phyloP scores from a whole-genome alignment of 1,284 basidiomycete species.

The Lentinula novae-zelandiae region DNA sequence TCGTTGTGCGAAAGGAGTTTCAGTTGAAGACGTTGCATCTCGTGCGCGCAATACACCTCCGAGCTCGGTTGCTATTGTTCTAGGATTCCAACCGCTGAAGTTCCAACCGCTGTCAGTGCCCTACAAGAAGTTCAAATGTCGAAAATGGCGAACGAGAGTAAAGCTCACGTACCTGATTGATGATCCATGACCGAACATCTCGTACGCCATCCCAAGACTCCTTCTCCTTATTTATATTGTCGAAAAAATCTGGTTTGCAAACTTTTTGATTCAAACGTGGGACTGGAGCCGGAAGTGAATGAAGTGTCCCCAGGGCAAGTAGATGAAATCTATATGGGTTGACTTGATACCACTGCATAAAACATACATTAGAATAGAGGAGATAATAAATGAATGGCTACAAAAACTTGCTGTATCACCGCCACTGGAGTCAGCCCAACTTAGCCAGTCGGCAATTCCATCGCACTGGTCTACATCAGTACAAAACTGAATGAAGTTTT shows the following conservation, averaged over 20 bases:
- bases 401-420: slow-evolving; percentile 63
- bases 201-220: slow-evolving; percentile 55
- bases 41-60: slow-evolving; percentile 56
- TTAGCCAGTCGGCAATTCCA: slow-evolving; percentile 73
- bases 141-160: neutral
- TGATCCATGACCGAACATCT: slow-evolving; percentile 57
- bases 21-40: slow-evolving; percentile 18
- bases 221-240: slow-evolving; percentile 47
- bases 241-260: slow-evolving; percentile 74
- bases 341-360: slow-evolving; percentile 64
- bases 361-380: neutral
- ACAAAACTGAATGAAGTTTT: slow-evolving; percentile 89
- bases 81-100: slow-evolving; percentile 49
- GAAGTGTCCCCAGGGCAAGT: slow-evolving; percentile 72
- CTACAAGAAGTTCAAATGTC: slow-evolving; percentile 1
- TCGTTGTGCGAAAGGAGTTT: slow-evolving; percentile 14
- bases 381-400: slow-evolving; percentile 8
- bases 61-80: slow-evolving; percentile 52
- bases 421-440: slow-evolving; percentile 74
- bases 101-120: slow-evolving; percentile 19
- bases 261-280: slow-evolving; percentile 74
- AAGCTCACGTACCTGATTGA: slow-evolving; percentile 23
- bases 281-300: slow-evolving; percentile 86
- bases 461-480: slow-evolving; percentile 74
- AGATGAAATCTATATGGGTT: slow-evolving; percentile 87